A percentile compares a stretch with the other conserved stretches of the same genome.
Evolutionary conservation across 1,284 basidiomycete species (phyloP).

Genomic region (Serendipita sp.): DNA sequence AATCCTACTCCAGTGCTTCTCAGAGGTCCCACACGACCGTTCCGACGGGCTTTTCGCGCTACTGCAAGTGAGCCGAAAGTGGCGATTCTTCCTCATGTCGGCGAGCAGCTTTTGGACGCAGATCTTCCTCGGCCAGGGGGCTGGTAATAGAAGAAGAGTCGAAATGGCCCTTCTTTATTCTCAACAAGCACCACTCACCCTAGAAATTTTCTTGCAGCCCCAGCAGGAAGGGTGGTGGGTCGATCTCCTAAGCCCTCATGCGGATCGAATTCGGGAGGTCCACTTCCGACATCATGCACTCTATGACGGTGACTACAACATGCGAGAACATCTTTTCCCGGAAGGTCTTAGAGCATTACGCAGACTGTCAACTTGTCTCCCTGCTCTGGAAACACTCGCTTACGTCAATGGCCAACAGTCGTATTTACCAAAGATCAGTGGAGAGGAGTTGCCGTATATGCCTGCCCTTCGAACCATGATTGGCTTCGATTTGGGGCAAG

Average conservation of each 20-base stretch:
- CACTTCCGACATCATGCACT: neutral
- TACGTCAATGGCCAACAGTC: neutral
- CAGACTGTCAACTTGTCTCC: neutral
- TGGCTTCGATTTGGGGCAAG: neutral
- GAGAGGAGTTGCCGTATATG: neutral
- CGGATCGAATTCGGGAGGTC: neutral
- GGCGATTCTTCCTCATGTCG: neutral
- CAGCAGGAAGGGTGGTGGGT: neutral
- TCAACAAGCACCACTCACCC: neutral
- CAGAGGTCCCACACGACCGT: neutral
- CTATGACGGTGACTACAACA: neutral
- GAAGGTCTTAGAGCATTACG: neutral
- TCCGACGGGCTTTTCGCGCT: neutral
- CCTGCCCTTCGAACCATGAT: neutral
- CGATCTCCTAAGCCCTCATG: neutral
- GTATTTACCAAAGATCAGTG: neutral
- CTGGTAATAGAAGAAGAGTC: neutral
- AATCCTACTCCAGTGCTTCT: neutral
- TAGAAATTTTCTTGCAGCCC: neutral
- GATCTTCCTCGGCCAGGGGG: neutral
- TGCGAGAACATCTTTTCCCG: neutral
- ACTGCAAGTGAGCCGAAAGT: neutral
- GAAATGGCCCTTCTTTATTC: neutral
- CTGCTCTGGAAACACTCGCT: neutral
- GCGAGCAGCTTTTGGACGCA: conserved; percentile 2